Percentiles rank a stretch among this genome's conserved stretches.
Conservation (phyloP, 2,329 filamentous ascomycete species). For the Cercospora sp. region DNA sequence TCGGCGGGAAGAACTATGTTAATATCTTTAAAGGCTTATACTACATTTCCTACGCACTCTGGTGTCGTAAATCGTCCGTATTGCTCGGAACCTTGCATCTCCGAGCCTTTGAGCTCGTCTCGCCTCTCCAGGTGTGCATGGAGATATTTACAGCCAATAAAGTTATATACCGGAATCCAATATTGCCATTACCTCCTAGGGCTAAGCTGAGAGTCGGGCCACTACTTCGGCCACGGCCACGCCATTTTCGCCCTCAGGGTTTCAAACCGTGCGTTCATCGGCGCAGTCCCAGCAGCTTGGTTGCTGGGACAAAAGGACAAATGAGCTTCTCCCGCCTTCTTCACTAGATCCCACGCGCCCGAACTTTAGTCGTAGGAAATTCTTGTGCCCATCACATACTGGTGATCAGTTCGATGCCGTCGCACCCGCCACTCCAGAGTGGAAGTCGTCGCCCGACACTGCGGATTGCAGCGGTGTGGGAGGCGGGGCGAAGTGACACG, state of each 20-base stretch:
- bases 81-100: not conserved
- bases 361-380: not conserved
- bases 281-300: conserved; percentile 12
- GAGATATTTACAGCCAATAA: not conserved
- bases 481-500: not conserved
- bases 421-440: not conserved
- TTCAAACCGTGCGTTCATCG: conserved; percentile 1
- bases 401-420: not conserved
- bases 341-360: conserved; percentile 5
- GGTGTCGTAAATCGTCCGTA: not conserved
- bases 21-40: not conserved
- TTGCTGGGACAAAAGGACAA: conserved; percentile 13
- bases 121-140: not conserved
- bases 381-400: not conserved
- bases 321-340: conserved; percentile 8
- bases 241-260: not conserved
- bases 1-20: not conserved
- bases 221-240: not conserved
- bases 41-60: not conserved
- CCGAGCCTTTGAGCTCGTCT: not conserved
- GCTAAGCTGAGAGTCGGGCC: not conserved
- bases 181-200: not conserved
- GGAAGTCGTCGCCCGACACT: not conserved
- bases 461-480: conserved; percentile 15
- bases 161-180: not conserved